Conservation (phyloP, 148 eudicot genomes). For the Silene conica region DNA sequence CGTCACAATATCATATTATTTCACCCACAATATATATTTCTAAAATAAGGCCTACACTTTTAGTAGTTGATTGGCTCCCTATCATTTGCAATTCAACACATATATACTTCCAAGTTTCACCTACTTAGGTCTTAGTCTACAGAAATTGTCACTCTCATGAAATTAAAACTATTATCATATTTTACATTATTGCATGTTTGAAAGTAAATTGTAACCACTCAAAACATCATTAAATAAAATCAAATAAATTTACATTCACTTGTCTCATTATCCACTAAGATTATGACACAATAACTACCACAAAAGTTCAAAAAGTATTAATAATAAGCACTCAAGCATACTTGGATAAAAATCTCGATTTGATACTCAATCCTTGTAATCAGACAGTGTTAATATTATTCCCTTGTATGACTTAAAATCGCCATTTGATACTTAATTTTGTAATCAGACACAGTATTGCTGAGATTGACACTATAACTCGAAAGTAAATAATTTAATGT, state of each 20-base stretch:
- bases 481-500: too few species aligned
- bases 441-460: not conserved
- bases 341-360: not conserved
- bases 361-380: not conserved
- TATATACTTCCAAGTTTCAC: slow-evolving; percentile 17
- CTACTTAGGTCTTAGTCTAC: slow-evolving; percentile 20
- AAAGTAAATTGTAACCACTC: slow-evolving; percentile 10
- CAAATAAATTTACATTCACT: not conserved
- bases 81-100: slow-evolving; percentile 4
- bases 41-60: slow-evolving; percentile 1
- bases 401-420: too few species aligned
- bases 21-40: too few species aligned
- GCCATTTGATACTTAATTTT: not conserved
- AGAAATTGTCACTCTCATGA: not conserved
- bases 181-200: not conserved
- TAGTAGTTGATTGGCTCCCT: slow-evolving; percentile 3
- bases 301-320: not conserved
- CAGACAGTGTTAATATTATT: not conserved
- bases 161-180: not conserved
- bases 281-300: slow-evolving; percentile 19
- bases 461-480: too few species aligned
- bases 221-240: not conserved
- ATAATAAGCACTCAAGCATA: too few species aligned
- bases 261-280: slow-evolving; percentile 13
- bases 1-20: too few species aligned